These are phyloP conservation scores for Asterophora lycoperdoides DNA, from an alignment of 768 basidiomycete genomes.

Conservation along the genomic window DNA sequence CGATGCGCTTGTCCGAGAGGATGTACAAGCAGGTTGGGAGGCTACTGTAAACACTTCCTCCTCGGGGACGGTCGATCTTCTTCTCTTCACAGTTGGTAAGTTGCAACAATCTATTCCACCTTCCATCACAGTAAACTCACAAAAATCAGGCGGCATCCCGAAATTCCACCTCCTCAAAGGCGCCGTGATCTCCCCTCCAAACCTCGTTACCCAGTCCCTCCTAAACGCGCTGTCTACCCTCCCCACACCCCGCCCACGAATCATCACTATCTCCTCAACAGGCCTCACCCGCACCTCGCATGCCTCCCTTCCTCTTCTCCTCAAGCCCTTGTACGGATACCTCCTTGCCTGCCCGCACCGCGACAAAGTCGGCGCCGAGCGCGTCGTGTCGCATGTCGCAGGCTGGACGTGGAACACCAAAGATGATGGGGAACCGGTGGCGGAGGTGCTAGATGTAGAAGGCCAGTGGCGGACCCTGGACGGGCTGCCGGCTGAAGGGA, in stretches of 20 bases:
- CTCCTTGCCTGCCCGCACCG: slow-evolving; percentile 43
- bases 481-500: slow-evolving; percentile 40
- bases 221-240: slow-evolving; percentile 54
- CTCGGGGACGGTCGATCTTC: slow-evolving; percentile 38
- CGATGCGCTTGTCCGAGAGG: slow-evolving; percentile 51
- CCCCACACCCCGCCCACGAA: slow-evolving; percentile 38
- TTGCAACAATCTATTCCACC: slow-evolving; percentile 2
- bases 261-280: slow-evolving; percentile 50
- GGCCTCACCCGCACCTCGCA: slow-evolving; percentile 49
- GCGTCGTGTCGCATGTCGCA: slow-evolving; percentile 40
- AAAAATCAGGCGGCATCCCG: slow-evolving; percentile 39
- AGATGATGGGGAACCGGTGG: slow-evolving; percentile 34
- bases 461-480: slow-evolving; percentile 39
- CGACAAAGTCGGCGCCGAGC: slow-evolving; percentile 62
- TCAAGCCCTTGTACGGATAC: slow-evolving; percentile 47
- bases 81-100: slow-evolving; percentile 61
- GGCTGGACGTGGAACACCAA: slow-evolving; percentile 47
- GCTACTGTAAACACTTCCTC: slow-evolving; percentile 32
- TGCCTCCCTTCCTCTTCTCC: slow-evolving; percentile 38
- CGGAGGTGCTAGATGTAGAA: slow-evolving; percentile 37
- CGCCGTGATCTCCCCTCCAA: slow-evolving; percentile 40
- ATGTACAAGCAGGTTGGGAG: slow-evolving; percentile 52
- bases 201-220: slow-evolving; percentile 57
- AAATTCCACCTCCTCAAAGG: slow-evolving; percentile 47
- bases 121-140: neutral